Base-by-base conservation (phyloP, 1,284 basidiomycete species). In the Thelephora terrestris region DNA sequence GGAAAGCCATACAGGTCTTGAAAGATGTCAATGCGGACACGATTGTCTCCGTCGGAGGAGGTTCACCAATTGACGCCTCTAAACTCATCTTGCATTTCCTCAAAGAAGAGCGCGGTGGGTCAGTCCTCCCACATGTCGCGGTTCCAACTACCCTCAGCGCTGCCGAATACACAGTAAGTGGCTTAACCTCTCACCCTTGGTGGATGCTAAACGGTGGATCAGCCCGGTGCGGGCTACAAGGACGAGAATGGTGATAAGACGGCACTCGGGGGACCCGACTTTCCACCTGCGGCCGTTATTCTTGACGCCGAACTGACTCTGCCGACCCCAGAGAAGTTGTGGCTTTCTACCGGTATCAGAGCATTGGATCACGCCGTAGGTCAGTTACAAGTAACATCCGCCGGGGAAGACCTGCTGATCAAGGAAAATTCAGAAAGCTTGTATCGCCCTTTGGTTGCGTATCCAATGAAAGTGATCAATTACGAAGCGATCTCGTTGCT, bases 131-230 rank as follows among this genome's bases (percentile, higher is more conserved):
- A 29, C 76, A 82, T 55, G 80, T 91, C 49, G 83, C 86, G 4
- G 79, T 91, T 46, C 88, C 88, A 0, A 91, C 88, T 2, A 90
- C 88, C 5, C 66, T 91, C 27, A 86, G 82, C 53, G 86, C 86
- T 1, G 89, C 88, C 1, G 87, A 91, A 58, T 85, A 84, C 58
- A 73, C 73, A 43, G 83, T 81, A 53, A 51, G 73, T 60, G 9
- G 5, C 5, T 24, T 24, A 9, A 43, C 10, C 12, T 20, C 16
- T 47, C 20, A 34, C 16, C 37, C 14, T 21, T 34, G 47, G 40
- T 27, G 25, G 43, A 42, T 18, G 45, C 37, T 43, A 5, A 10
- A 29, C 25, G 36, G 17, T 16, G 17, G 23, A 29, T 50, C 54
- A 79, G 74, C 65, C 75, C 45, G 79, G 78, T 43, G 85, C 84